Evolutionary conservation across 257 asterid genomes (phyloP).

Genomic region (Lycium ferocissimum): DNA sequence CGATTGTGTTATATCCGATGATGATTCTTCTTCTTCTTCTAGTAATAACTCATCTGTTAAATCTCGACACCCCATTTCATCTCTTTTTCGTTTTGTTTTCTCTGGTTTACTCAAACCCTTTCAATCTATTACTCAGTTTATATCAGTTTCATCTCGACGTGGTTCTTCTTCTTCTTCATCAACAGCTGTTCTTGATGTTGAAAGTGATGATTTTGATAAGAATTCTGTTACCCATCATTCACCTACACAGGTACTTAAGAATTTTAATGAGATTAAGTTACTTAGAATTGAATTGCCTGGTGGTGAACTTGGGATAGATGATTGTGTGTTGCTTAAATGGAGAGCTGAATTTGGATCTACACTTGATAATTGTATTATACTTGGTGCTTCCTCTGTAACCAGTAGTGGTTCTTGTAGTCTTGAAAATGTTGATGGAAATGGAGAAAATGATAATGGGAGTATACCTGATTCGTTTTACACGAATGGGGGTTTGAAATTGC

Average conservation of each 20-base stretch:
- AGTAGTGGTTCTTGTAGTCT: neutral
- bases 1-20: constrained; percentile 95
- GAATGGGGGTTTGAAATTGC: constrained; percentile 82
- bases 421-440: neutral
- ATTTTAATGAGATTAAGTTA: constrained; percentile 69
- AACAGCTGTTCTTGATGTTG: constrained; percentile 30
- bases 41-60: constrained; percentile 41
- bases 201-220: constrained; percentile 40
- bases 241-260: constrained; percentile 75
- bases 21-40: constrained; percentile 32
- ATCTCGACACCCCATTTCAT: constrained; percentile 65
- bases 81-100: constrained; percentile 63
- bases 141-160: constrained; percentile 32
- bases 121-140: constrained; percentile 72
- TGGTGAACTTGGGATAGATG: constrained; percentile 85
- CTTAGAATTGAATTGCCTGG: constrained; percentile 76
- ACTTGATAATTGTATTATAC: constrained; percentile 75
- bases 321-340: constrained; percentile 76
- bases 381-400: constrained; percentile 66
- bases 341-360: constrained; percentile 86
- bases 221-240: constrained; percentile 79
- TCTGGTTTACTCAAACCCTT: constrained; percentile 73
- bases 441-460: constrained; percentile 67
- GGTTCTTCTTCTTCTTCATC: constrained; percentile 26
- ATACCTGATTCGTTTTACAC: constrained; percentile 88